These are phyloP conservation scores for Sedum album DNA, from an alignment of 164 flowering plant species.

Conservation along the genomic window DNA sequence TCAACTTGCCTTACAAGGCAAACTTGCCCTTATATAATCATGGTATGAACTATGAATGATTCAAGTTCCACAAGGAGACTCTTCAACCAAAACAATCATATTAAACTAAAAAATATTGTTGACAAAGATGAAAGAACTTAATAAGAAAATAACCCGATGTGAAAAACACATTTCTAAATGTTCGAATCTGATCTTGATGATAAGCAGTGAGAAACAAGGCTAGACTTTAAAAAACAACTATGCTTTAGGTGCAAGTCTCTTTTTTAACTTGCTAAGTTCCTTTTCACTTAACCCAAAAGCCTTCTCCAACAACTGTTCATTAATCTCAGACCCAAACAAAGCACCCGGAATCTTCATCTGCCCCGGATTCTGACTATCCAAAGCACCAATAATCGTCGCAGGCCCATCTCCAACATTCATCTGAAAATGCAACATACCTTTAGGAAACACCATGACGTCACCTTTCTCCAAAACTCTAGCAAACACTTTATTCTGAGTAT, in stretches of 20 bases:
- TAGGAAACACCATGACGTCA: constrained; percentile 43
- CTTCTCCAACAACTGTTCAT: constrained; percentile 6
- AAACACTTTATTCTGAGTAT: constrained; percentile 31
- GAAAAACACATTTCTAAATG: not conserved
- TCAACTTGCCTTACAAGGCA: constrained; percentile 1
- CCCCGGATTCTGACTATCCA: constrained; percentile 56
- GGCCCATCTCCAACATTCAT: constrained; percentile 32
- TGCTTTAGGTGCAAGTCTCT: constrained; percentile 9
- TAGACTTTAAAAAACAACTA: no score
- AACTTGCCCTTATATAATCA: not conserved
- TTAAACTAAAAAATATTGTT: not conserved
- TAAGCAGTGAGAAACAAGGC: no score
- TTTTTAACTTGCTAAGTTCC: constrained; percentile 8
- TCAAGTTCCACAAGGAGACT: not conserved
- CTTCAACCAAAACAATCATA: not conserved
- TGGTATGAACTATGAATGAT: not conserved
- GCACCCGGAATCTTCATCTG: constrained; percentile 21
- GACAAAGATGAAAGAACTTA: no score
- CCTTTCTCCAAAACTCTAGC: constrained; percentile 28
- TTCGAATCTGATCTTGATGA: not conserved
- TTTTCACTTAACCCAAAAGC: constrained; percentile 6
- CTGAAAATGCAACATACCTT: constrained; percentile 40
- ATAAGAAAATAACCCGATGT: no score
- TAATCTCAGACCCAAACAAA: constrained; percentile 20
- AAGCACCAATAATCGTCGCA: constrained; percentile 32